Conservation (phyloP, 2,329 filamentous ascomycete species). For the Phialemoniopsis sp. region DNA sequence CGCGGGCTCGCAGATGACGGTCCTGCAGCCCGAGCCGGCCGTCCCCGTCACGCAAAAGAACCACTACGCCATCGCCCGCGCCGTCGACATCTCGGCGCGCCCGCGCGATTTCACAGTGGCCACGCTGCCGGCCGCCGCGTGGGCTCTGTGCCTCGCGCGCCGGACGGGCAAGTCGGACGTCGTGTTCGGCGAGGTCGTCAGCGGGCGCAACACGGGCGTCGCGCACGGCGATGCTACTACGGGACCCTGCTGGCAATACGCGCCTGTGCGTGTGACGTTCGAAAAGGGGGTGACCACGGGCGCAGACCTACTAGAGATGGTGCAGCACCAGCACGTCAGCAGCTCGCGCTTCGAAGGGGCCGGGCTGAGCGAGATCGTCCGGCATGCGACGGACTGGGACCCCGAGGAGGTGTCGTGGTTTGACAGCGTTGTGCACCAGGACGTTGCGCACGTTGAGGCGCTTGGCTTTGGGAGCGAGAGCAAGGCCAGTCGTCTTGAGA, state of each 20-base stretch:
- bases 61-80: conserved; percentile 36
- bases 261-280: conserved; percentile 59
- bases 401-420: conserved; percentile 35
- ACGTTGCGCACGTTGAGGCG: conserved; percentile 57
- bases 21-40: conserved; percentile 26
- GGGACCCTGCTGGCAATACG: conserved; percentile 65
- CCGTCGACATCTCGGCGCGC: conserved; percentile 40
- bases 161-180: conserved; percentile 50
- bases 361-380: conserved; percentile 49
- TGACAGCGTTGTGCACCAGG: conserved; percentile 55
- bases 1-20: conserved; percentile 45
- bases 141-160: conserved; percentile 58
- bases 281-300: conserved; percentile 40
- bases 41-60: conserved; percentile 26
- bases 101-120: conserved; percentile 56
- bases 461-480: conserved; percentile 32
- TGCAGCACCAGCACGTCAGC: conserved; percentile 55
- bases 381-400: conserved; percentile 40
- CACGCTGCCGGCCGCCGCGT: conserved; percentile 63
- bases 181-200: conserved; percentile 63
- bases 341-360: conserved; percentile 51
- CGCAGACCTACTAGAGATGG: conserved; percentile 44
- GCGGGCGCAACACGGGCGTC: conserved; percentile 56
- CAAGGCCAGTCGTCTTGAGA: conserved; percentile 44
- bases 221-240: conserved; percentile 51